phyloP scores from a whole-genome alignment of 208 protist genomes.

The Leishmania major region DNA sequence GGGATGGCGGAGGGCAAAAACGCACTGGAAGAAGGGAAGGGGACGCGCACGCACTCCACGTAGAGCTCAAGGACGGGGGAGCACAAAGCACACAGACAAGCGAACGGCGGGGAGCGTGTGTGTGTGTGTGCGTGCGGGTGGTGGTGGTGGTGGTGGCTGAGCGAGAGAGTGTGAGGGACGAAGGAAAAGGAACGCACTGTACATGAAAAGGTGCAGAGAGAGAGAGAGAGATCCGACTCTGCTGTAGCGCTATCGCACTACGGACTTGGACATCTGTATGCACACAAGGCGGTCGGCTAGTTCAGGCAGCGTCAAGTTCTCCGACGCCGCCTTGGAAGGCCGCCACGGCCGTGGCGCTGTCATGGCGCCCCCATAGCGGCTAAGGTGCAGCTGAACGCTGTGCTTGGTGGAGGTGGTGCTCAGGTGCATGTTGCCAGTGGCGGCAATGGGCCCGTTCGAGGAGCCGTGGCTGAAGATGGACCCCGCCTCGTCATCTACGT shows the following conservation, averaged over 20 bases:
- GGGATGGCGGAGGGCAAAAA: not conserved
- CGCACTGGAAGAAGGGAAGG: not conserved
- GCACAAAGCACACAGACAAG: not conserved
- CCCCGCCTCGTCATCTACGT: slow-evolving; percentile 16
- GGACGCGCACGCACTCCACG: not conserved
- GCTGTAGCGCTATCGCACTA: not conserved
- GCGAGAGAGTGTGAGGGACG: not conserved
- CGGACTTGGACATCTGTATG: slow-evolving; percentile 41
- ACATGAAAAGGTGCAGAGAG: not conserved
- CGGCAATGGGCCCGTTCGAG: slow-evolving; percentile 71
- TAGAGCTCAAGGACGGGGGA: not conserved
- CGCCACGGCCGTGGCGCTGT: slow-evolving; percentile 26
- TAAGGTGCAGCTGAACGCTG: slow-evolving; percentile 56
- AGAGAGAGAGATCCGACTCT: not conserved
- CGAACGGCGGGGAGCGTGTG: not conserved
- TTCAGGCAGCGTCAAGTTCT: slow-evolving; percentile 55
- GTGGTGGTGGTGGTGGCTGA: not conserved
- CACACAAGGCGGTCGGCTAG: slow-evolving; percentile 47
- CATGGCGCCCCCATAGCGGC: slow-evolving; percentile 42
- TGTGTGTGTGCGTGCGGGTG: not conserved
- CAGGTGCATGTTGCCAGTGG: slow-evolving; percentile 71
- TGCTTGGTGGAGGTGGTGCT: slow-evolving; percentile 46
- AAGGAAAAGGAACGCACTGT: not conserved
- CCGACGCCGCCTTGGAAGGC: not conserved
- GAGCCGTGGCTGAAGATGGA: slow-evolving; percentile 84